These are phyloP conservation scores for Geranium incanum DNA, from an alignment of 441 rosid genomes.

Conservation along the genomic window DNA sequence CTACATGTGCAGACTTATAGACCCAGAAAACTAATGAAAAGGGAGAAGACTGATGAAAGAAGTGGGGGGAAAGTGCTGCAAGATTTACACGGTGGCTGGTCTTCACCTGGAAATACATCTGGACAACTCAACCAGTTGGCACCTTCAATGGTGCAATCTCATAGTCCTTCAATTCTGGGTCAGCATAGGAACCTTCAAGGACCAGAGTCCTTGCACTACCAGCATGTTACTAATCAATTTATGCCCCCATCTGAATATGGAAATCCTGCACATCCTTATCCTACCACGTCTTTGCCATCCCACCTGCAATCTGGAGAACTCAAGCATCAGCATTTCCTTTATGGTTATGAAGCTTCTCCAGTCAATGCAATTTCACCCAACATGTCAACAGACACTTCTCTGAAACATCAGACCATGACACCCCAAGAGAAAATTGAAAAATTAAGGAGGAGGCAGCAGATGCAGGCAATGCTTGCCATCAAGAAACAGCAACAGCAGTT, in stretches of 20 bases:
- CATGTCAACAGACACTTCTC: slow-evolving; percentile 34
- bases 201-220: slow-evolving; percentile 45
- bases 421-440: slow-evolving; percentile 90
- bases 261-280: slow-evolving; percentile 46
- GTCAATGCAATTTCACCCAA: slow-evolving; percentile 33
- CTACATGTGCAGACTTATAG: slow-evolving; percentile 36
- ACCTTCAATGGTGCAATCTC: slow-evolving; percentile 28
- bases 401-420: slow-evolving; percentile 63
- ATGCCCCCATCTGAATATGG: slow-evolving; percentile 44
- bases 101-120: slow-evolving; percentile 34
- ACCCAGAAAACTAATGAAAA: slow-evolving; percentile 44
- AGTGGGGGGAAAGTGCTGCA: slow-evolving; percentile 35
- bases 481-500: slow-evolving; percentile 79
- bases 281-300: slow-evolving; percentile 45
- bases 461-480: slow-evolving; percentile 96
- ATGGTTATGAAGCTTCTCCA: slow-evolving; percentile 48
- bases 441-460: slow-evolving; percentile 80
- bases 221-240: slow-evolving; percentile 41
- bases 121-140: slow-evolving; percentile 42
- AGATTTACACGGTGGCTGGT: slow-evolving; percentile 37
- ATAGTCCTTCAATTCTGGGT: slow-evolving; percentile 35
- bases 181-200: slow-evolving; percentile 47
- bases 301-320: slow-evolving; percentile 44
- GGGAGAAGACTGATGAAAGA: slow-evolving; percentile 36
- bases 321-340: slow-evolving; percentile 39